phyloP scores from a whole-genome alignment of 345 rosid genomes.

The Camelina laxa region DNA sequence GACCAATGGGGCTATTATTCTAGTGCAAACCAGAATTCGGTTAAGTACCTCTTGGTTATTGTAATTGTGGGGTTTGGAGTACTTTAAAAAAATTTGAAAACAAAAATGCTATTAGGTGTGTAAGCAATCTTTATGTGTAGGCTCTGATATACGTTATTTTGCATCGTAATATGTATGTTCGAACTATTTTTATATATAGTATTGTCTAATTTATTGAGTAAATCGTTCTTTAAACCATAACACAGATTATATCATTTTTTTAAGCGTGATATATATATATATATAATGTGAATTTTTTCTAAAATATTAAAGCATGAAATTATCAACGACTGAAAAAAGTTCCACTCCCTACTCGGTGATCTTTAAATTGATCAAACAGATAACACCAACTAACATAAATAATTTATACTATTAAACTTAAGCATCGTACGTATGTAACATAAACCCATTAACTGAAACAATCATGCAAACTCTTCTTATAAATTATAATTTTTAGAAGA shows the following conservation, averaged over 20 bases:
- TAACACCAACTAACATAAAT: too few species aligned
- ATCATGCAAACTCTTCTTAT: too few species aligned
- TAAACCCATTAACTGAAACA: too few species aligned
- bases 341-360: neutral
- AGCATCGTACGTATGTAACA: too few species aligned
- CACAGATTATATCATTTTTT: neutral
- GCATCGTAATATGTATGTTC: conserved; percentile 12
- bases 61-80: conserved; percentile 28
- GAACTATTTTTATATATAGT: neutral
- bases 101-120: neutral
- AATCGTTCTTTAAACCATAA: neutral
- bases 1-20: conserved; percentile 48
- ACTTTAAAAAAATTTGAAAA: conserved; percentile 3
- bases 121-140: neutral
- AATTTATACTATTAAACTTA: too few species aligned
- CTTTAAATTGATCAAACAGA: neutral
- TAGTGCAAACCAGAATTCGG: conserved; percentile 40
- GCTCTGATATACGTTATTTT: neutral
- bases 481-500: neutral
- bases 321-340: neutral
- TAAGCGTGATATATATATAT: neutral
- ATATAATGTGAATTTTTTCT: neutral
- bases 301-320: neutral
- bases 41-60: conserved; percentile 31
- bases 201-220: neutral